These are phyloP conservation scores for Lablab purpureus DNA, from an alignment of 306 rosid species.

Conservation along the genomic window DNA sequence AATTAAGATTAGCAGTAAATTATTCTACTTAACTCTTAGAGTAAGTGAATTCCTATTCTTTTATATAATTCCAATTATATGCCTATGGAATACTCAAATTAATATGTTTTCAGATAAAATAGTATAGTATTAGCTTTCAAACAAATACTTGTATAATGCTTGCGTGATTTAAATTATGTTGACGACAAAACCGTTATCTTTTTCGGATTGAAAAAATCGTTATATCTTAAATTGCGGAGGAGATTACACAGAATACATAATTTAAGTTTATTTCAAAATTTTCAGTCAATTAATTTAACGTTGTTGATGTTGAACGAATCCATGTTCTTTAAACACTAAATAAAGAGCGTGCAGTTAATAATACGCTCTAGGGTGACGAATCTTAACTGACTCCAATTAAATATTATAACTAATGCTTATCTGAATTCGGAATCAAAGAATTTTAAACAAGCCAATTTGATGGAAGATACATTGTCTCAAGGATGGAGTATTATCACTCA, in stretches of 20 bases:
- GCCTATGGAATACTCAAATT: neutral
- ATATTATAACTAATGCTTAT: neutral
- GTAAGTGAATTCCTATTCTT: too few species aligned
- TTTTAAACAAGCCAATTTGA: conserved; percentile 9
- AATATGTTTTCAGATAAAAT: neutral
- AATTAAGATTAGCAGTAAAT: too few species aligned
- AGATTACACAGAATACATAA: neutral
- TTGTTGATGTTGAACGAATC: conserved; percentile 37
- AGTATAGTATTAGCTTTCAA: conserved; percentile 1
- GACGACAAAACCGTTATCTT: neutral
- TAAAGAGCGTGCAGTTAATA: neutral
- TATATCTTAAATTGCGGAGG: conserved; percentile 3
- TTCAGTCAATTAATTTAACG: neutral
- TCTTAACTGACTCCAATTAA: conserved; percentile 14
- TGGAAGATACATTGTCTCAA: conserved; percentile 35
- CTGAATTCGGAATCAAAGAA: conserved; percentile 26
- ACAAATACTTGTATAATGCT: neutral
- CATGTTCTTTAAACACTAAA: conserved; percentile 23
- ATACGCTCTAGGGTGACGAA: neutral
- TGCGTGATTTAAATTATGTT: conserved; percentile 22
- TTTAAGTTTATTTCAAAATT: neutral
- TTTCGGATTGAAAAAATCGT: neutral
- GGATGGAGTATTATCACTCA: neutral
- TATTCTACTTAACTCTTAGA: too few species aligned
- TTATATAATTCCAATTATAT: too few species aligned